Conservation (phyloP, 192 early-diverging fungal genomes). For the Umbelopsis ramanniana region DNA sequence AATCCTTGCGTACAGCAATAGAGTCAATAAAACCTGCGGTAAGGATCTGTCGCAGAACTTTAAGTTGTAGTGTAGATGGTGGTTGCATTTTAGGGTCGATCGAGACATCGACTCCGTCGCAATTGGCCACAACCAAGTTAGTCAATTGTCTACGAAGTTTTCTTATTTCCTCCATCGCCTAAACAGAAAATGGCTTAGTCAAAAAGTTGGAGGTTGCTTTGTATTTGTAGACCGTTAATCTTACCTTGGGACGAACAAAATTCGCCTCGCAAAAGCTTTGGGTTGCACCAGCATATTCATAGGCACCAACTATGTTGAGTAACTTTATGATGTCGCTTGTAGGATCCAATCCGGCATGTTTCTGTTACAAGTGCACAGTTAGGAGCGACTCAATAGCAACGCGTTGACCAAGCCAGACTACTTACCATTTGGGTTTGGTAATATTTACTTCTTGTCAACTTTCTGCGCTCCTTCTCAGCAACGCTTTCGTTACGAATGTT, state of each 20-base stretch:
- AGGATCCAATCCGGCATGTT: slow-evolving; percentile 77
- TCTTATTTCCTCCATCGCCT: slow-evolving; percentile 79
- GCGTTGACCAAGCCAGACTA: not conserved
- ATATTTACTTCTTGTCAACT: slow-evolving; percentile 65
- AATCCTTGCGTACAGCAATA: slow-evolving; percentile 84
- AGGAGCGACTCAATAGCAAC: not conserved
- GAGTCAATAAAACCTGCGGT: slow-evolving; percentile 91
- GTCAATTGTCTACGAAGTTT: slow-evolving; percentile 80
- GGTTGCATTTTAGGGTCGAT: slow-evolving; percentile 71
- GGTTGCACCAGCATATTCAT: slow-evolving; percentile 69
- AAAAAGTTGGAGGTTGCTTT: slow-evolving; percentile 39
- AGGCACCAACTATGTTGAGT: slow-evolving; percentile 89
- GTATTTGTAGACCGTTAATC: slow-evolving; percentile 39
- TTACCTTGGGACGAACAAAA: slow-evolving; percentile 83
- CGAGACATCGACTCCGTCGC: slow-evolving; percentile 57
- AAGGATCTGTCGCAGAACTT: slow-evolving; percentile 84
- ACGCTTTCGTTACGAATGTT: slow-evolving; percentile 63
- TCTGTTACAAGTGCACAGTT: slow-evolving; percentile 37
- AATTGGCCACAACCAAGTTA: slow-evolving; percentile 67
- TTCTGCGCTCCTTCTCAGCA: slow-evolving; percentile 62
- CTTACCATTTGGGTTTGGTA: slow-evolving; percentile 68
- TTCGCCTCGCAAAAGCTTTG: slow-evolving; percentile 77
- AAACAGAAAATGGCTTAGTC: slow-evolving; percentile 28
- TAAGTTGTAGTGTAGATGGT: slow-evolving; percentile 68
- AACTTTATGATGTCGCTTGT: slow-evolving; percentile 88